Evolutionary conservation across 768 basidiomycete species (phyloP), one percentile per base, ranked within the genome.

Genomic region (Lentinula lateritia): DNA sequence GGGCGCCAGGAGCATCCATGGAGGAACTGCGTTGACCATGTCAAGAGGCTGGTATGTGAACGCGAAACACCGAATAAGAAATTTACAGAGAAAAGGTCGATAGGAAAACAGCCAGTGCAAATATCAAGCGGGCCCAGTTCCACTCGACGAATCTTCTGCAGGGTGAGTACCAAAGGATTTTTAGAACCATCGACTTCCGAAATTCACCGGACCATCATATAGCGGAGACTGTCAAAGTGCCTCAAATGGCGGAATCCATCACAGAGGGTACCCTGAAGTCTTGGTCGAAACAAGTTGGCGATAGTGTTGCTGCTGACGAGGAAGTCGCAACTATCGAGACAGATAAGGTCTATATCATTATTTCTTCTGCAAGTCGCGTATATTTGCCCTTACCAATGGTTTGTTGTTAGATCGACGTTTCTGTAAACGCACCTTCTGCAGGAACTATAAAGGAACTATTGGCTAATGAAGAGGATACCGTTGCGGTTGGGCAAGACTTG

Each of bases 251-350:
- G 32, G 95, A 98, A 73, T 98, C 95, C 63, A 98, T 98, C 75
- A 92, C 93, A 41, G 96, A 99, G 74, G 96, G 96, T 39, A 98
- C 96, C 5, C 80, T 99, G 56, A 97, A 95, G 77, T 81, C 90
- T 32, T 99, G 94, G 93, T 80, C 84, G 66, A 98, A 98, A 78
- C 85, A 95, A 75, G 87, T 91, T 56, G 96, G 96, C 13, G 96
- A 99, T 71, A 82, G 78, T 61, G 95, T 98, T 60, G 84, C 88
- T 71, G 88, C 80, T 34, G 96, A 98, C 71, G 96, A 98, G 76
- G 96, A 99, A 77, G 82, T 99, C 46, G 96, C 94, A 15, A 96
- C 94, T 50, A 98, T 98, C 66, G 96, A 98, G 78, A 99, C 96
- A 7, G 96, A 99, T 82, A 98, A 98, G 89, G 96, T 93, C 63